Percentiles rank a stretch among this genome's conserved stretches.
These are phyloP conservation scores for Leucocoprinus birnbaumii DNA, from an alignment of 768 basidiomycete species.

Conservation along the genomic window DNA sequence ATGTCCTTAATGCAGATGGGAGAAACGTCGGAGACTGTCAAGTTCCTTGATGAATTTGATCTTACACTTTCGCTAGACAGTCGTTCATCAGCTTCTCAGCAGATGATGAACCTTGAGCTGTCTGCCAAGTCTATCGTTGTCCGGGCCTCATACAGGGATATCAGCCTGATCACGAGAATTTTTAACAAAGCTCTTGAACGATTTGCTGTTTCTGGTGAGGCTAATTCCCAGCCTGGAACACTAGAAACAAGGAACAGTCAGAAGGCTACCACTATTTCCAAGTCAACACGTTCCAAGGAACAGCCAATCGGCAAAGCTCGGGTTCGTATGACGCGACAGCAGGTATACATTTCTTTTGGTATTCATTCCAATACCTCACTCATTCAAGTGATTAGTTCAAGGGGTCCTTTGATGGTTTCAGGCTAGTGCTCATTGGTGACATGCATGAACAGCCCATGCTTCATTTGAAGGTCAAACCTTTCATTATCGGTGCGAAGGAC, in stretches of 20 bases:
- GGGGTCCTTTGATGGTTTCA: conserved; percentile 87
- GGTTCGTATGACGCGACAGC: conserved; percentile 68
- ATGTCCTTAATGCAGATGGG: conserved; percentile 96
- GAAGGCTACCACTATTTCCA: conserved; percentile 5
- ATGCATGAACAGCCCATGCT: conserved; percentile 93
- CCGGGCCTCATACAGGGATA: conserved; percentile 93
- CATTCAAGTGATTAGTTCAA: conserved; percentile 54
- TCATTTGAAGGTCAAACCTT: conserved; percentile 84
- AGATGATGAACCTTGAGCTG: conserved; percentile 84
- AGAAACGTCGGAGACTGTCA: conserved; percentile 73
- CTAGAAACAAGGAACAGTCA: conserved; percentile 1
- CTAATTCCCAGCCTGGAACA: not conserved
- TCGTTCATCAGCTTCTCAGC: conserved; percentile 64
- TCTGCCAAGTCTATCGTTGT: conserved; percentile 81
- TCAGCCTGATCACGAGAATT: conserved; percentile 83
- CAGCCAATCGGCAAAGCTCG: conserved; percentile 34
- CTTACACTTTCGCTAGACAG: conserved; percentile 85
- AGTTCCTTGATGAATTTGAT: conserved; percentile 92
- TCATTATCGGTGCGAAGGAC: conserved; percentile 79
- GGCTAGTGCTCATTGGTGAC: conserved; percentile 92
- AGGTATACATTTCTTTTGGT: conserved; percentile 49
- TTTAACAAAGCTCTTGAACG: conserved; percentile 83
- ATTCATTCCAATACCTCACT: not conserved
- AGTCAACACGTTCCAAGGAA: conserved; percentile 2
- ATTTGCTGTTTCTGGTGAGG: not conserved